Base-by-base conservation (phyloP, 129 eudicot genomes). In the Pseudognaphalium luteoalbum region DNA sequence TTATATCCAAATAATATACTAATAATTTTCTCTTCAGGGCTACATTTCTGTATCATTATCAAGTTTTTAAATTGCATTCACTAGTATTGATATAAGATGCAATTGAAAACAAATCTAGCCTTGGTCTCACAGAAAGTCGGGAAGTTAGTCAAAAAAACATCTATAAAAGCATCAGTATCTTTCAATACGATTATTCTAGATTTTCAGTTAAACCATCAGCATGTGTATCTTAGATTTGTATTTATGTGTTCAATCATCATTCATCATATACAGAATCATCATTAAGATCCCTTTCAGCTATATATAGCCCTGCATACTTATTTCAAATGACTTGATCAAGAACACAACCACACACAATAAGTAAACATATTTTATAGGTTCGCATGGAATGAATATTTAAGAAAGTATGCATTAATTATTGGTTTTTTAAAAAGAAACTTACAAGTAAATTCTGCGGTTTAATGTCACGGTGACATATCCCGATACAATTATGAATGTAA, bases 391-490 rank as follows among this genome's bases (percentile, higher is more conserved):
- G 59, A 75, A 62, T 2, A 4, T 16, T 28, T 14, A 63, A 63
- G 20, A 15, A 61, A 47, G 54, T 20, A 61, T 32, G 77, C 72
- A 72, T 57, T 69, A 56, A 63, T 81, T 47, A 68, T 50, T 21
- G 20, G 28, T 15, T 76, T 57, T 25, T 30, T 0, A 7, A 37
- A 66, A 72, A 84, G 50, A 54, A 72, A 78, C 91, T 89, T 87
- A 95, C 99, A 80, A 91, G 89, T 74, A 95, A 80, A 82, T 95
- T 95, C 71, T 95, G 99, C 25, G 99, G 99, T 85, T 95, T 95
- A 73, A 95, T 95, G 83, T 95, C 99, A 79, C 97, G 97, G 83
- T 95, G 99, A 67, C 99, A 95, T 16, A 95, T 89, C 56, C 97
- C 96, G 34, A 91, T 85, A 75, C 94, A 91, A 72, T 91, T 89